Conservation (phyloP, 139 green algal genomes). For the Micractinium conductrix region DNA sequence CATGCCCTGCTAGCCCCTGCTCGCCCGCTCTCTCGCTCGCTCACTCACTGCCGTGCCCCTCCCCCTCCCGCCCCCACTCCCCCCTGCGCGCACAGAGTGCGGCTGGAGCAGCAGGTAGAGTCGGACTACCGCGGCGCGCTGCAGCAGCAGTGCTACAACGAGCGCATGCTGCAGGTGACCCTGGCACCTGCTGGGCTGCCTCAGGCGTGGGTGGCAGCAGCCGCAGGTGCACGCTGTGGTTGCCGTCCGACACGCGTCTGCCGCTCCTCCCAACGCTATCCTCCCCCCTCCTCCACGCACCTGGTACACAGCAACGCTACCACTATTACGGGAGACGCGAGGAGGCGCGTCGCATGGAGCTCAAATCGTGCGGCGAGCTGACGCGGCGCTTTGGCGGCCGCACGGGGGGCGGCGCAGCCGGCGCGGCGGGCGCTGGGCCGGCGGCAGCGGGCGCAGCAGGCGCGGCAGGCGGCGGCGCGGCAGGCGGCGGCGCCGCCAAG, state of each 20-base stretch:
- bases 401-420: background rate
- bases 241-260: background rate
- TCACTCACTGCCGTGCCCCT: background rate
- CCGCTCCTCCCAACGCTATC: background rate
- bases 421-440: no score
- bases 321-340: constrained; percentile 41
- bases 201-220: no score
- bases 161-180: constrained; percentile 35
- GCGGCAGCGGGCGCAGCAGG: background rate
- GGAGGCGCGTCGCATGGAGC: constrained; percentile 36
- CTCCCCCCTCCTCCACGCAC: background rate
- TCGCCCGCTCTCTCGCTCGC: no score
- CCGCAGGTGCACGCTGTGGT: no score
- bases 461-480: background rate
- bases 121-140: constrained; percentile 33
- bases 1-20: no score
- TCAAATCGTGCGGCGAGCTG: constrained; percentile 39
- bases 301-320: constrained; percentile 37
- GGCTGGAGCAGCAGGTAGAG: constrained; percentile 47
- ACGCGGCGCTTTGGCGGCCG: constrained; percentile 25
- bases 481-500: background rate
- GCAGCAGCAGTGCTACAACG: constrained; percentile 52
- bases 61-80: background rate
- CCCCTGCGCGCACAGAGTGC: background rate
- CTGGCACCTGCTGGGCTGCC: no score